phyloP scores from a whole-genome alignment of 148 eudicot genomes.

The Diospyros lotus region DNA sequence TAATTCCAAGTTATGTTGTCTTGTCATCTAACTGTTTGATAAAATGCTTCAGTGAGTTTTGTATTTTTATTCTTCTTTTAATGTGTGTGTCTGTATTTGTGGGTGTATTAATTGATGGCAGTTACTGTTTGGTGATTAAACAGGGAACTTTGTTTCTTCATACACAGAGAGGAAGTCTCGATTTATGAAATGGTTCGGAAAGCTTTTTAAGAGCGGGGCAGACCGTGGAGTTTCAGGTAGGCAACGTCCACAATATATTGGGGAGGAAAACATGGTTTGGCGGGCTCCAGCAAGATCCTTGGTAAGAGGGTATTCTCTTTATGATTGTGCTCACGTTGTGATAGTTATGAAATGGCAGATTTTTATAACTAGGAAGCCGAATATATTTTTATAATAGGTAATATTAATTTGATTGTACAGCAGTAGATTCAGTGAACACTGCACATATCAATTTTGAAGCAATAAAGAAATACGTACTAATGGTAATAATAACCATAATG shows the following conservation, averaged over 20 bases:
- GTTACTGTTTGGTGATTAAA: slow-evolving; percentile 21
- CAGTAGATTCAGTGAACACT: neutral
- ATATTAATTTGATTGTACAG: neutral
- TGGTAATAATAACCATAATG: neutral
- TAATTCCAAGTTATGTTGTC: neutral
- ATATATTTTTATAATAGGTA: neutral
- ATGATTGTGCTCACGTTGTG: neutral
- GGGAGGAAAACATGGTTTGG: slow-evolving; percentile 74
- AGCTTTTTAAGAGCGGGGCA: slow-evolving; percentile 71
- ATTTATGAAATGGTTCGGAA: slow-evolving; percentile 86
- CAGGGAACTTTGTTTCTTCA: slow-evolving; percentile 51
- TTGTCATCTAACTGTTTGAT: slow-evolving; percentile 20
- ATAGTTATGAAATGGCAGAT: neutral
- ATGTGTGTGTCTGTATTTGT: neutral
- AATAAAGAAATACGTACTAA: neutral
- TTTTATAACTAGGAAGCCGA: neutral
- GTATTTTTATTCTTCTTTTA: neutral
- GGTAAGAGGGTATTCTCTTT: slow-evolving; percentile 33
- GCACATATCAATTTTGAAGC: neutral
- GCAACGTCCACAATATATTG: slow-evolving; percentile 56
- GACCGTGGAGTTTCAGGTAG: slow-evolving; percentile 32
- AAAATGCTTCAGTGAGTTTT: slow-evolving; percentile 22
- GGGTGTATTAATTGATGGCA: slow-evolving; percentile 6
- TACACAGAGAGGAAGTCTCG: slow-evolving; percentile 62
- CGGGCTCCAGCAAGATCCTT: slow-evolving; percentile 62